Evolutionary conservation across 495 filamentous ascomycete genomes (phyloP).

Genomic region (Aspergillus leporis): DNA sequence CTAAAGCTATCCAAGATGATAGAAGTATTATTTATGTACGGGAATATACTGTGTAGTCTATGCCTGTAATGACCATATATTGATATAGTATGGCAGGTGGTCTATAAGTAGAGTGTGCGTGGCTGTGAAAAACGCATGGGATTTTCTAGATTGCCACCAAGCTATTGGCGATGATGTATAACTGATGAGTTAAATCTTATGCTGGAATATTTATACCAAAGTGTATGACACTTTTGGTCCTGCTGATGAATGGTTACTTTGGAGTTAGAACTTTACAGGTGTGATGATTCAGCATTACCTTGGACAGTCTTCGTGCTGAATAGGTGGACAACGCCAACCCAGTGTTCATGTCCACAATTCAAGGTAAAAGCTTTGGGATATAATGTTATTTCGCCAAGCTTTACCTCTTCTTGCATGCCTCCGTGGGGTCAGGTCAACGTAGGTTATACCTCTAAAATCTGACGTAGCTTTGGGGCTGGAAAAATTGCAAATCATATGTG

Average conservation of each 20-base stretch:
- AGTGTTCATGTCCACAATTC: conserved; percentile 31
- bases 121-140: conserved; percentile 24
- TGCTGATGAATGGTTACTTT: conserved; percentile 34
- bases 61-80: conserved; percentile 41
- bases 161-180: conserved; percentile 37
- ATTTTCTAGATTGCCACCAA: conserved; percentile 27
- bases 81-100: conserved; percentile 33
- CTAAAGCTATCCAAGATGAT: conserved; percentile 30
- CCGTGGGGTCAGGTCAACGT: conserved; percentile 22
- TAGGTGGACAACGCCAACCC: conserved; percentile 31
- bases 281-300: conserved; percentile 25
- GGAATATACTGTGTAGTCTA: conserved; percentile 39
- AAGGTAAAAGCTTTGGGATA: conserved; percentile 31
- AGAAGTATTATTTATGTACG: conserved; percentile 26
- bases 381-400: conserved; percentile 37
- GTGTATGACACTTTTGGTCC: conserved; percentile 42
- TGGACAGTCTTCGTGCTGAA: conserved; percentile 35
- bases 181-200: conserved; percentile 37
- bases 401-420: conserved; percentile 40
- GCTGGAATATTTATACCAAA: conserved; percentile 33
- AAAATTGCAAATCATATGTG: conserved; percentile 33
- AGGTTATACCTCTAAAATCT: conserved; percentile 7
- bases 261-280: conserved; percentile 25
- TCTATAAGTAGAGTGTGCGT: conserved; percentile 36
- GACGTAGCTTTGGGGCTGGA: conserved; percentile 26